phyloP scores from a whole-genome alignment of 2,329 filamentous ascomycete species.

The Dothistroma septosporum region DNA sequence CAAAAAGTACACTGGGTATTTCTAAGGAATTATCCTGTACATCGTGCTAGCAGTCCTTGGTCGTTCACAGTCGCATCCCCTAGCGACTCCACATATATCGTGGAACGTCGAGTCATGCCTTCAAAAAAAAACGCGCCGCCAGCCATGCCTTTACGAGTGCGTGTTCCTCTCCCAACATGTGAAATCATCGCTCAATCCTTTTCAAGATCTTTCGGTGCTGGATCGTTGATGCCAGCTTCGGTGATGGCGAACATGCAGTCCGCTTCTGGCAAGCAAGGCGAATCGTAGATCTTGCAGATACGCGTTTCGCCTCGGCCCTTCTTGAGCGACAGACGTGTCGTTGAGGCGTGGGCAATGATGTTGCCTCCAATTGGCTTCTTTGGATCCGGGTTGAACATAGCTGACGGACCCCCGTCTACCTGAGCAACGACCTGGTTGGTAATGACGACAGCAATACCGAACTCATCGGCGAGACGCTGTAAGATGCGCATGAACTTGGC shows the following conservation, averaged over 20 bases:
- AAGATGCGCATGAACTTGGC: slow-evolving; percentile 85
- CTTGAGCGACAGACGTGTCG: slow-evolving; percentile 88
- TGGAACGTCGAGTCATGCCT: slow-evolving; percentile 4
- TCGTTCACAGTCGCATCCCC: neutral
- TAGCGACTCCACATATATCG: neutral
- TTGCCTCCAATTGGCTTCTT: slow-evolving; percentile 99
- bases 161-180: neutral
- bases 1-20: slow-evolving; percentile 6
- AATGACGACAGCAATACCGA: slow-evolving; percentile 96
- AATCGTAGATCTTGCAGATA: slow-evolving; percentile 99
- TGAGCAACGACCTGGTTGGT: slow-evolving; percentile 98
- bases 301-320: slow-evolving; percentile 93
- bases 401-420: slow-evolving; percentile 89
- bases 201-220: slow-evolving; percentile 89
- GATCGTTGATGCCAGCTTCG: slow-evolving; percentile 94
- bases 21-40: neutral
- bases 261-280: slow-evolving; percentile 90
- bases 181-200: slow-evolving; percentile 55
- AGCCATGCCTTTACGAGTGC: slow-evolving; percentile 1
- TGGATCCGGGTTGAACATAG: slow-evolving; percentile 99
- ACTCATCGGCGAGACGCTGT: slow-evolving; percentile 71
- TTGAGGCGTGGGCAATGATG: slow-evolving; percentile 96
- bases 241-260: slow-evolving; percentile 96
- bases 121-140: slow-evolving; percentile 1
- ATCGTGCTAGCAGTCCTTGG: neutral